A percentile compares a stretch with the other conserved stretches of the same genome.
These are phyloP conservation scores for Xerocomus nothofagi DNA, from an alignment of 1,284 basidiomycete species.

Conservation along the genomic window DNA sequence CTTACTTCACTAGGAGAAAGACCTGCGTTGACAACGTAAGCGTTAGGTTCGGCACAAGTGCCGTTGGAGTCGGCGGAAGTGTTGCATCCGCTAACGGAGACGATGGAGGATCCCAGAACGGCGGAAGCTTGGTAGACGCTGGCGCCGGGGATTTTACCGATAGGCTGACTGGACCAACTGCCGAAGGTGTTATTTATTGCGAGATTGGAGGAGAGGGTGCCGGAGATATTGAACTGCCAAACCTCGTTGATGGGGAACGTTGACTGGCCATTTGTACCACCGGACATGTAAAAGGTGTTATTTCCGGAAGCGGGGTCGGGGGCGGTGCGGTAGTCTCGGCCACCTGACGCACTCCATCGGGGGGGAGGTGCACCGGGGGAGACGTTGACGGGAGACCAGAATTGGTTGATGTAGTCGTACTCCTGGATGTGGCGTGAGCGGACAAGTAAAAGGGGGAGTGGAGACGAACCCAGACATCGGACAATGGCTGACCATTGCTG, in stretches of 20 bases:
- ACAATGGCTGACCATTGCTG: slow-evolving; percentile 47
- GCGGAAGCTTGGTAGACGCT: slow-evolving; percentile 53
- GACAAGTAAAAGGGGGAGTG: neutral
- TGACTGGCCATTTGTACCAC: slow-evolving; percentile 55
- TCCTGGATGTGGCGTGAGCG: slow-evolving; percentile 47
- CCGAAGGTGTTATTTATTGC: slow-evolving; percentile 46
- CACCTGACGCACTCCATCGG: slow-evolving; percentile 69
- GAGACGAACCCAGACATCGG: slow-evolving; percentile 67
- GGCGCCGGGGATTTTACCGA: slow-evolving; percentile 39
- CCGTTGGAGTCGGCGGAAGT: slow-evolving; percentile 39
- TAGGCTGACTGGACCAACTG: slow-evolving; percentile 55
- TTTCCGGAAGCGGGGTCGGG: slow-evolving; percentile 49
- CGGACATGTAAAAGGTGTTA: slow-evolving; percentile 68
- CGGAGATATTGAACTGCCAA: slow-evolving; percentile 67
- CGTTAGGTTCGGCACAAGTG: slow-evolving; percentile 55
- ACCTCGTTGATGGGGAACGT: slow-evolving; percentile 56
- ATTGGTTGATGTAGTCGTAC: slow-evolving; percentile 69
- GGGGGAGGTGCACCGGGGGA: slow-evolving; percentile 54
- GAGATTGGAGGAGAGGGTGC: slow-evolving; percentile 67
- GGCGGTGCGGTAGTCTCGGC: slow-evolving; percentile 55
- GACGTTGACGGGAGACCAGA: slow-evolving; percentile 64
- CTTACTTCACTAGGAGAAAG: slow-evolving; percentile 35
- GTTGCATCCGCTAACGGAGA: slow-evolving; percentile 64
- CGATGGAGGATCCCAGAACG: slow-evolving; percentile 51
- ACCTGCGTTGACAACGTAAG: slow-evolving; percentile 54